Evolutionary conservation across 2,329 filamentous ascomycete species (phyloP).

Genomic region (Pseudocercospora ulei): DNA sequence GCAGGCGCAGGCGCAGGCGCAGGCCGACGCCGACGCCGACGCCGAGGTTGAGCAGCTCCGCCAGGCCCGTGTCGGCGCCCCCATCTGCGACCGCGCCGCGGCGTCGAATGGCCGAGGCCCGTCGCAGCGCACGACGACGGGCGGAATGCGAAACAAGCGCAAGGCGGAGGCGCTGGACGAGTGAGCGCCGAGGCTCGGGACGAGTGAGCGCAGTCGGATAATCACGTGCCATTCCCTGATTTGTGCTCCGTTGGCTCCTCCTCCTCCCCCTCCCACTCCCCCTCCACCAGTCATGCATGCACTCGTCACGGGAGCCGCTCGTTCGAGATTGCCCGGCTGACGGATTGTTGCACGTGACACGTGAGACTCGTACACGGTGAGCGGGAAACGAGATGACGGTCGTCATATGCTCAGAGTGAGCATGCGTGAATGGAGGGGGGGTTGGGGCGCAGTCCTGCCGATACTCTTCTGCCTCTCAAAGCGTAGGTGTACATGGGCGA

Average conservation of each 20-base stretch:
- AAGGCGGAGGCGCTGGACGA: conserved; percentile 23
- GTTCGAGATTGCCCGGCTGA: too few relatives aligned
- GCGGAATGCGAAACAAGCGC: conserved; percentile 22
- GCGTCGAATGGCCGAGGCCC: conserved; percentile 10
- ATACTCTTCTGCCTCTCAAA: conserved; percentile 4
- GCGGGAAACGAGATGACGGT: too few relatives aligned
- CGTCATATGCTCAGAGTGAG: too few relatives aligned
- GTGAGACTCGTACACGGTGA: too few relatives aligned
- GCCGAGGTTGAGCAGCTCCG: neutral
- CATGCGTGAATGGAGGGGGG: too few relatives aligned
- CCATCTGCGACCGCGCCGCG: conserved; percentile 8
- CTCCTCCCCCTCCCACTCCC: too few relatives aligned
- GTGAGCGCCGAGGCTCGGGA: conserved; percentile 9
- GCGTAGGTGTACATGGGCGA: conserved; percentile 18
- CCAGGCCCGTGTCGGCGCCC: conserved; percentile 13
- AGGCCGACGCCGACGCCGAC: neutral
- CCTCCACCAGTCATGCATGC: too few relatives aligned
- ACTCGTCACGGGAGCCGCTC: conserved; percentile 2
- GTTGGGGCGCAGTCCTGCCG: too few relatives aligned
- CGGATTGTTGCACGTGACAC: too few relatives aligned
- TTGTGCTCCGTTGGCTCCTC: conserved; percentile 1
- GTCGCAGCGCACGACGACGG: conserved; percentile 1
- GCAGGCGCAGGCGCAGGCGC: neutral
- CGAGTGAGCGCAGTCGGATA: neutral
- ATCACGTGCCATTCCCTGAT: conserved; percentile 4